These are phyloP conservation scores for Oenanthe sinensis DNA, from an alignment of 129 eudicot genomes.

Conservation along the genomic window DNA sequence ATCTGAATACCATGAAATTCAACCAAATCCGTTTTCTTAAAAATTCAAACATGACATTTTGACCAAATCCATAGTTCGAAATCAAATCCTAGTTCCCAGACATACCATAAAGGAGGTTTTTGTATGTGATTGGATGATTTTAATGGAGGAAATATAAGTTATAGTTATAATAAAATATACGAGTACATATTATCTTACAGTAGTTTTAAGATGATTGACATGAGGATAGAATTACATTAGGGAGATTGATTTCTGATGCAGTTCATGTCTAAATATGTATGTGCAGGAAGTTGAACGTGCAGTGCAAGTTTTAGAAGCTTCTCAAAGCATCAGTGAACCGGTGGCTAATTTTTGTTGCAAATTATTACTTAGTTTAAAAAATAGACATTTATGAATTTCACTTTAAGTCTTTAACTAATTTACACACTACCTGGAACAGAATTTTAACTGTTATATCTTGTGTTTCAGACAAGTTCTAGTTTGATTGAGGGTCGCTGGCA, in stretches of 20 bases:
- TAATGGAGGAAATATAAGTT: too few species aligned
- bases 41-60: not conserved
- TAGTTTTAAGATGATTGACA: not conserved
- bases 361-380: not conserved
- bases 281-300: slow-evolving; percentile 81
- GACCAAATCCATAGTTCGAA: too few species aligned
- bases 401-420: too few species aligned
- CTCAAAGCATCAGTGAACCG: slow-evolving; percentile 59
- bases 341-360: slow-evolving; percentile 24
- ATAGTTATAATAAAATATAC: too few species aligned
- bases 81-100: too few species aligned
- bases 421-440: not conserved
- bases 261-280: not conserved
- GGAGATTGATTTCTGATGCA: not conserved
- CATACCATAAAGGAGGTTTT: too few species aligned
- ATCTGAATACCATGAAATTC: not conserved
- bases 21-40: not conserved
- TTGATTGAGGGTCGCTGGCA: slow-evolving; percentile 95
- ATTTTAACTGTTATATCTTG: not conserved
- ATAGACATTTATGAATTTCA: not conserved
- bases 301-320: slow-evolving; percentile 62
- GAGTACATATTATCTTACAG: too few species aligned
- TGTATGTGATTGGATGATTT: too few species aligned
- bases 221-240: not conserved
- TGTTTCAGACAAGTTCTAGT: slow-evolving; percentile 78